phyloP scores from a whole-genome alignment of 495 filamentous ascomycete genomes.

The Neurospora pannonica region DNA sequence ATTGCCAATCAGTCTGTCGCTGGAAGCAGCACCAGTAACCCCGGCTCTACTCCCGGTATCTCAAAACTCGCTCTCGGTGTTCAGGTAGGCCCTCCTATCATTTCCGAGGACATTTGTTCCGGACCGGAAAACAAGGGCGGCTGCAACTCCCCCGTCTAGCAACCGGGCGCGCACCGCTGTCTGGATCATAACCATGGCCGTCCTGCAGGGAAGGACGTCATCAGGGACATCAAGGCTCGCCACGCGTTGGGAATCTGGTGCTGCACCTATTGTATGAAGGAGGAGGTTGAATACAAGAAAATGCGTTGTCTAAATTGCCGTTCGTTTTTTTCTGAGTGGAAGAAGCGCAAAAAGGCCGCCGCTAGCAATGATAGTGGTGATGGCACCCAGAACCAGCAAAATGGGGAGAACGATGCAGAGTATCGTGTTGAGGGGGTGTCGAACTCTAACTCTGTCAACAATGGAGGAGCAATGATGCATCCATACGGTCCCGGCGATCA shows the following conservation, averaged over 20 bases:
- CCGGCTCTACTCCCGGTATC: not conserved
- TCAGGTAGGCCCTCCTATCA: not conserved
- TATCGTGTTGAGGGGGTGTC: not conserved
- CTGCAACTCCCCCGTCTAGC: not conserved
- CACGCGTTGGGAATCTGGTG: not conserved
- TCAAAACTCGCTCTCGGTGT: no score
- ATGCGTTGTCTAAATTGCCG: no score
- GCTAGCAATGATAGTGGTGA: not conserved
- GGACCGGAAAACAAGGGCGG: not conserved
- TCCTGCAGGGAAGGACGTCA: not conserved
- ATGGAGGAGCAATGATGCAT: not conserved
- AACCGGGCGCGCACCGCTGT: not conserved
- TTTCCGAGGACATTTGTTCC: not conserved
- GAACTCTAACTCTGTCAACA: not conserved
- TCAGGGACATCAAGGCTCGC: not conserved
- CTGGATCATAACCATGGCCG: not conserved
- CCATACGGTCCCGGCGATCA: not conserved
- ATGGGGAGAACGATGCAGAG: no score
- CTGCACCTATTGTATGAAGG: not conserved
- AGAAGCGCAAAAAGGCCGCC: no score
- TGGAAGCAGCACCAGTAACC: not conserved
- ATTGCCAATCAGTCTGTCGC: not conserved
- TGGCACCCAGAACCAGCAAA: not conserved
- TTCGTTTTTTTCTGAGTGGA: no score
- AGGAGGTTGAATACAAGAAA: no score